Evolutionary conservation across 257 asterid genomes (phyloP), one percentile per base, ranked within the genome.

Genomic region (Solanum etuberosum): DNA sequence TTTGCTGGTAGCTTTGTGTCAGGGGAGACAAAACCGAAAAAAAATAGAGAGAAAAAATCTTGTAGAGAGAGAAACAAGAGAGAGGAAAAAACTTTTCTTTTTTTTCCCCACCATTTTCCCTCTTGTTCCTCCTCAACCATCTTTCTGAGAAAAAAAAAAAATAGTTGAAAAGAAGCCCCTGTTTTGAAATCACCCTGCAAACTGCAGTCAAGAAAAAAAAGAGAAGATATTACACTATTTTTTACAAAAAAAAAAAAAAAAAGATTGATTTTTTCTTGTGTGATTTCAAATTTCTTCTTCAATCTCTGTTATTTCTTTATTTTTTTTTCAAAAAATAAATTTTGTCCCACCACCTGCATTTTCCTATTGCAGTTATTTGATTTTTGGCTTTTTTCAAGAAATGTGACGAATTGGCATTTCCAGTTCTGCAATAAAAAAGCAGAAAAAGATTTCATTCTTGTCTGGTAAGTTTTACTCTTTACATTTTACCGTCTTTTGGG

Each of bases 141-240:
- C 89, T 92, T 94, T 92, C 95, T 92, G 96, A 92, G 25, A 54
- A 54, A 54, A 54, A 40, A 40, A 40, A 51, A 11, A 92, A 89
- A 86, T 93, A 95, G 92, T 95, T 96, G 95, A 90, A 84, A 43
- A 77, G 95, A 91, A 87, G 88, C 89, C 90, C 91, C 87, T 90
- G 91, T 95, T 94, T 97, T 96, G 95, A 95, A 97, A 95, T 93
- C 98, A 94, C 92, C 93, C 95, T 92, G 91, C 87, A 90, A 93
- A 93, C 95, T 70, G 96, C 93, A 90, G 94, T 92, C 93, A 90
- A 91, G 83, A 57, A 81, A 27, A 89, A 37, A 89, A 43, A 86
- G 35, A 82, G 57, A n/a, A 20, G 27, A 57, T 8, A 54, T 20
- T 34, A 83, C 23, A 54, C 23, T 34, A 31, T 8, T 40, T 42